Conservation (phyloP, 2,329 filamentous ascomycete genomes). For the Grosmannia serpens region DNA sequence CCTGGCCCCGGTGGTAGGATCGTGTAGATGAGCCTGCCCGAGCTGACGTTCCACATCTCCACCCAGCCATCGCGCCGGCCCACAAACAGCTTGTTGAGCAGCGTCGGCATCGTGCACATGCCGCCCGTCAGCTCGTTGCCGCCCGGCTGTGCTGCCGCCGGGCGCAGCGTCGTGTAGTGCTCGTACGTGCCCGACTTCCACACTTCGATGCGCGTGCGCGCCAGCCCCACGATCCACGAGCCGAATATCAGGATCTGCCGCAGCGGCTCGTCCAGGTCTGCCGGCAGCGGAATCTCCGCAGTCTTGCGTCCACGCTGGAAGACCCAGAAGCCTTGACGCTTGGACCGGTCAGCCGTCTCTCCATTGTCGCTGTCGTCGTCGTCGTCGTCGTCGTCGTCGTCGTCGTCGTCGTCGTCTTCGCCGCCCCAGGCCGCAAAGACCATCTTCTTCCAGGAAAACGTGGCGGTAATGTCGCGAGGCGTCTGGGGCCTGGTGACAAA, state of each 20-base stretch:
- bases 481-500: conserved; percentile 91
- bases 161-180: conserved; percentile 77
- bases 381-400: neutral
- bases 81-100: conserved; percentile 89
- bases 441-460: conserved; percentile 73
- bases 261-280: conserved; percentile 57
- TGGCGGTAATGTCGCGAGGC: conserved; percentile 74
- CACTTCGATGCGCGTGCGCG: conserved; percentile 65
- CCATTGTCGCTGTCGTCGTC: neutral
- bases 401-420: conserved; percentile 1
- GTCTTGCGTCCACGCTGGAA: conserved; percentile 85
- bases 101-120: conserved; percentile 83
- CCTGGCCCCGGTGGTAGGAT: conserved; percentile 64
- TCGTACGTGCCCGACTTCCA: conserved; percentile 79
- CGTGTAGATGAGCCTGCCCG: conserved; percentile 81
- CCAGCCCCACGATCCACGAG: conserved; percentile 79
- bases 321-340: conserved; percentile 64
- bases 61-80: conserved; percentile 79
- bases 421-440: conserved; percentile 87
- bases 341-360: neutral
- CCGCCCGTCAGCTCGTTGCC: conserved; percentile 64
- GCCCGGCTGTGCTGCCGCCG: conserved; percentile 41
- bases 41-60: conserved; percentile 96
- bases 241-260: conserved; percentile 73
- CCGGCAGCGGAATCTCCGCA: conserved; percentile 59